phyloP scores from a whole-genome alignment of 2,329 filamentous ascomycete species.

The Xylariaceae sp. region DNA sequence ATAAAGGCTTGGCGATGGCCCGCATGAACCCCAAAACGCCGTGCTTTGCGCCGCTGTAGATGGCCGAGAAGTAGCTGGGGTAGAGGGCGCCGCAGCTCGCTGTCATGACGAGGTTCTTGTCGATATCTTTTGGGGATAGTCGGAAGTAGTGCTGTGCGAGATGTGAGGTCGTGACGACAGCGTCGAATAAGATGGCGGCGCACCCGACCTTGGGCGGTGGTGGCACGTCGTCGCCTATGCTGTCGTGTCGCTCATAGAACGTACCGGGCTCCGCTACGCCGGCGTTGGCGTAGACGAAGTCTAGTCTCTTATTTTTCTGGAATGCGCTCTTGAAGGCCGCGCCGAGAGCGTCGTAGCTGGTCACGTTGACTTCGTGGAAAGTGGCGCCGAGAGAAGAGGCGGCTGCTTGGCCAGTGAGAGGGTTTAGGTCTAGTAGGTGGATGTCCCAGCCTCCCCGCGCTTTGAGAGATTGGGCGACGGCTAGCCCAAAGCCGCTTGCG shows the following conservation, averaged over 20 bases:
- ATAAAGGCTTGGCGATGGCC: neutral
- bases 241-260: neutral
- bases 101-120: neutral
- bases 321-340: neutral
- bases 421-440: neutral
- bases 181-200: neutral
- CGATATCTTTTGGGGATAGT: neutral
- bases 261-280: neutral
- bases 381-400: neutral
- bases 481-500: neutral
- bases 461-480: neutral
- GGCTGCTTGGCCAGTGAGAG: neutral
- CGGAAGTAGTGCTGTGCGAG: neutral
- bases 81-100: neutral
- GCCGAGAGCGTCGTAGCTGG: neutral
- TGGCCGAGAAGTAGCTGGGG: neutral
- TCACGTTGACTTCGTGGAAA: slow-evolving; percentile 1
- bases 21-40: neutral
- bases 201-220: neutral
- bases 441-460: slow-evolving; percentile 1
- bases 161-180: neutral
- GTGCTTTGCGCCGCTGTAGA: neutral
- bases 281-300: neutral
- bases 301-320: neutral
- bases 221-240: neutral